Evolutionary conservation across 2,329 filamentous ascomycete genomes (phyloP).

Genomic region (Rachicladosporium sp.): DNA sequence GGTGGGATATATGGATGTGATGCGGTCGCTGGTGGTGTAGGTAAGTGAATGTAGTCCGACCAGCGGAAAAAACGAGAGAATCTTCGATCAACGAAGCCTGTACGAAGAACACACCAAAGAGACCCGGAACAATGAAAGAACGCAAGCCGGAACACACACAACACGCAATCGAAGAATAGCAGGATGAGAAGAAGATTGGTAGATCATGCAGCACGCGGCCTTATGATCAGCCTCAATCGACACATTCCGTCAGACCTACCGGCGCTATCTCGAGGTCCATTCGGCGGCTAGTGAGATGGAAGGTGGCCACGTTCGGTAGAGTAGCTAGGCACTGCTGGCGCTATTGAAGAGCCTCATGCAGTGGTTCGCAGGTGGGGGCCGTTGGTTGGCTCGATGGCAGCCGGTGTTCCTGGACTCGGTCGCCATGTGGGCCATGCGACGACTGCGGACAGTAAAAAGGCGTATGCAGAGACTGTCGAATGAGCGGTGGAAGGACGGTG

Average conservation of each 20-base stretch:
- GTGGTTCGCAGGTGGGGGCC: neutral
- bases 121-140: conserved; percentile 10
- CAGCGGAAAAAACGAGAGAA: conserved; percentile 28
- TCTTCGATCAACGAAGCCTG: conserved; percentile 35
- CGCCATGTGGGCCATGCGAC: conserved; percentile 4
- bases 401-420: neutral
- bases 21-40: neutral
- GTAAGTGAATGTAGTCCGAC: conserved; percentile 24
- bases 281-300: conserved; percentile 18
- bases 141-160: conserved; percentile 4
- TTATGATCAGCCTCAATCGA: conserved; percentile 14
- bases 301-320: conserved; percentile 9
- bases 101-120: conserved; percentile 9
- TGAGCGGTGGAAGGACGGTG: neutral
- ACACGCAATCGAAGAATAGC: conserved; percentile 11
- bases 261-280: neutral
- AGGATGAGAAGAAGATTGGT: conserved; percentile 8
- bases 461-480: conserved; percentile 3
- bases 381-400: conserved; percentile 3
- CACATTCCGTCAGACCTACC: conserved; percentile 1
- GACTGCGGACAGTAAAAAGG: neutral
- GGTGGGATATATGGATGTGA: too few species aligned
- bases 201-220: conserved; percentile 11
- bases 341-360: conserved; percentile 17
- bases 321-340: conserved; percentile 19